Base-by-base conservation (phyloP, 1,284 basidiomycete species). In the Ceratobasidium sp. region DNA sequence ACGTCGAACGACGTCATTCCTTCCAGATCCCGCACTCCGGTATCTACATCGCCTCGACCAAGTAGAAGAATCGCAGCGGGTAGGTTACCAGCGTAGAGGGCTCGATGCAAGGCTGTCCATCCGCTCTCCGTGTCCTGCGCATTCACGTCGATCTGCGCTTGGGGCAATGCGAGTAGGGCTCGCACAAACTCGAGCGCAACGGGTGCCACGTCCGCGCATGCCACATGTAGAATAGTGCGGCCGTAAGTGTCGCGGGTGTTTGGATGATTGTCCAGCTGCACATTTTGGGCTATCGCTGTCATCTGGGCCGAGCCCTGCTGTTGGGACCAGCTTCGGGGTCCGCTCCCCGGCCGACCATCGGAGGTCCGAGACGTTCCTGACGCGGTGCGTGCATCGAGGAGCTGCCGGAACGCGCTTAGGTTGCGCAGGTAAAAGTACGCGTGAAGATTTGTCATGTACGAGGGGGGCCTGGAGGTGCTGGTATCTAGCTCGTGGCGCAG, bases 1-100 rank as follows among this genome's bases (percentile, higher is more conserved):
- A 99, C 84, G 80, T 99, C 97, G 78, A 97, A 97, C 0, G 96
- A 90, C 0, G 95, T 96, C 81, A 98, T 92, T 0, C 96, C 97
- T 80, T 99, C 97, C 47, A 86, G 81, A 80, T 99, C 98, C 82
- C 95, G 96, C 74, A 95, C 79, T 0, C 88, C 84, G 0, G 86
- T 83, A 80, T 99, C 95, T 22, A 90, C 90, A 79, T 97, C 95
- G 33, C 86, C 79, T 47, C 91, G 89, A 76, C 91, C 89, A 51
- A 96, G 84, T 6, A 99, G 86, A 19, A 96, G 84, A 57, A 94
- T 85, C 83, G 92, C 94, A 36, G 91, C 90, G 63, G 90, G 85
- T 19, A 99, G 80, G 81, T 99, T 97, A 2, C 95, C 96, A 36
- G 86, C 83, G 81, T 98, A 99, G 75, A 99, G 84, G 0, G 97